phyloP scores from a whole-genome alignment of 83 land plant species.

The Diphasiastrum complanatum region DNA sequence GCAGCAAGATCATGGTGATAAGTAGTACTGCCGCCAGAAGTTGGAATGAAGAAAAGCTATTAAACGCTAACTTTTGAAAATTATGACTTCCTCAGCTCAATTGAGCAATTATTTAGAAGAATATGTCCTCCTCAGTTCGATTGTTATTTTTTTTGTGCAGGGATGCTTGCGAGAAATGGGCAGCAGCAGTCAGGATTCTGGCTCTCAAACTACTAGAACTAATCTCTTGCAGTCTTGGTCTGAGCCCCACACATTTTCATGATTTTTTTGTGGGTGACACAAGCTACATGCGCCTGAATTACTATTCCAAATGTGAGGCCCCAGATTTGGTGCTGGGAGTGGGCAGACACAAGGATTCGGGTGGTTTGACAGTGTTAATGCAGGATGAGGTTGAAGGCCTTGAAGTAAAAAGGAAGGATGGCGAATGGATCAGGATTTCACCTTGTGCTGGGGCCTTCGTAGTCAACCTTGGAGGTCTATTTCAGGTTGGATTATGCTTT shows the following conservation, averaged over 20 bases:
- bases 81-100: neutral
- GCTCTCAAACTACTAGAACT: conserved; percentile 56
- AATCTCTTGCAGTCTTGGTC: conserved; percentile 51
- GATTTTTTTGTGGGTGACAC: conserved; percentile 41
- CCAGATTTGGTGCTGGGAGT: conserved; percentile 77
- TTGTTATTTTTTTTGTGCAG: too few relatives aligned
- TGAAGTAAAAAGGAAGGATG: conserved; percentile 64
- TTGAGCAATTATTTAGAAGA: conserved; percentile 14
- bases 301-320: conserved; percentile 61
- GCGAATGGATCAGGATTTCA: conserved; percentile 59
- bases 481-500: conserved; percentile 54
- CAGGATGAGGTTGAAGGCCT: conserved; percentile 86
- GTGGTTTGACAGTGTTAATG: conserved; percentile 54
- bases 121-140: too few relatives aligned
- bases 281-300: conserved; percentile 53
- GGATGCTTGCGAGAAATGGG: conserved; percentile 50
- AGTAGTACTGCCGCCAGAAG: too few relatives aligned
- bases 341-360: conserved; percentile 73
- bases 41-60: too few relatives aligned
- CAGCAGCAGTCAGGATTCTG: conserved; percentile 37
- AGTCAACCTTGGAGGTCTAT: conserved; percentile 69
- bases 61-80: too few relatives aligned
- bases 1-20: too few relatives aligned
- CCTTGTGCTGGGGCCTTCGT: conserved; percentile 56
- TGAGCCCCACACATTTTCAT: conserved; percentile 33